Conservation (phyloP, 2,329 filamentous ascomycete species). For the Ascosphaera pollenicola region DNA sequence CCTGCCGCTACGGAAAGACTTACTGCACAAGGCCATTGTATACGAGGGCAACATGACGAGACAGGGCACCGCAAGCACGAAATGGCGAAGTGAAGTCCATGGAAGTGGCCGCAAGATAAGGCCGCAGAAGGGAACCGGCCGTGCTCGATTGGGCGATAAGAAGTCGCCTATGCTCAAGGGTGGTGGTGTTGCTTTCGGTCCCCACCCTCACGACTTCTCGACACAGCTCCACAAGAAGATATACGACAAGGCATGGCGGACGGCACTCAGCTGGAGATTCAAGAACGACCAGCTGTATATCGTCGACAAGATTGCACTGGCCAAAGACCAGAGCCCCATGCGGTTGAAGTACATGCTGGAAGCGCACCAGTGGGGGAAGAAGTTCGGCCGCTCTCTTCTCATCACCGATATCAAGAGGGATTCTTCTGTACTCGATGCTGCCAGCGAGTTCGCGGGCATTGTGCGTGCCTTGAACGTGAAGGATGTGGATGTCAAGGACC, state of each 20-base stretch:
- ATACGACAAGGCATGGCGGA: slow-evolving; percentile 91
- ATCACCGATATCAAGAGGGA: slow-evolving; percentile 41
- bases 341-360: slow-evolving; percentile 47
- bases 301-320: slow-evolving; percentile 50
- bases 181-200: slow-evolving; percentile 78
- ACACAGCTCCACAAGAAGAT: slow-evolving; percentile 69
- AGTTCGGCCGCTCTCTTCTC: slow-evolving; percentile 49
- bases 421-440: slow-evolving; percentile 37
- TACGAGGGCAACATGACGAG: slow-evolving; percentile 82
- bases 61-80: slow-evolving; percentile 64
- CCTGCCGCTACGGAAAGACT: slow-evolving; percentile 70
- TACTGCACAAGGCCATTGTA: slow-evolving; percentile 77
- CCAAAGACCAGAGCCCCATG: slow-evolving; percentile 28
- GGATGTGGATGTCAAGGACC: slow-evolving; percentile 91
- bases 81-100: slow-evolving; percentile 62
- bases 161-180: slow-evolving; percentile 66
- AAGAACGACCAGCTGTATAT: slow-evolving; percentile 69
- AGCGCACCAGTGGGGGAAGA: slow-evolving; percentile 45
- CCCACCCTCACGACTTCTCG: slow-evolving; percentile 74
- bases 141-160: slow-evolving; percentile 55
- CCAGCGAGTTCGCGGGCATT: slow-evolving; percentile 41
- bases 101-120: slow-evolving; percentile 65
- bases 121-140: slow-evolving; percentile 69
- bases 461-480: slow-evolving; percentile 45
- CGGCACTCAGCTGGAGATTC: slow-evolving; percentile 80